Evolutionary conservation across 306 rosid genomes (phyloP), one percentile per base, ranked within the genome.

Genomic region (Betula pendula): DNA sequence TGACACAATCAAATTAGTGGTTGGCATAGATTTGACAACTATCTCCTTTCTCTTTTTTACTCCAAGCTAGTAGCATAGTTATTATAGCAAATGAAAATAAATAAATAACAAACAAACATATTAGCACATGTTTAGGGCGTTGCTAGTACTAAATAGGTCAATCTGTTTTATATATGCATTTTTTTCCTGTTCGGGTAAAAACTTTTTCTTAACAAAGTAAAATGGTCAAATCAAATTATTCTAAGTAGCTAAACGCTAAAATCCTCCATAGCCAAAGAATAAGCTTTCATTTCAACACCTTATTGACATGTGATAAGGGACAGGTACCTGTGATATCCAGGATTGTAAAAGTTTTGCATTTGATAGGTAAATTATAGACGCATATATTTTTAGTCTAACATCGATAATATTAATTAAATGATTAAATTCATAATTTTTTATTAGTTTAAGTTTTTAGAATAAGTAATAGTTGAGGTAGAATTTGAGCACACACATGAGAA

Each of bases 11-110:
- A 65, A 58, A 71, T 63, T 76, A 40, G 74, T 81, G 20, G 81
- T 63, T 76, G 85, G 85, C 71, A 58, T 27, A 58, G 79, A 77
- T 68, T 82, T 77, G 79, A 82, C 76, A 56, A 73, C 42, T 70
- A 17, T 38, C 66, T 42, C 33, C 6, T 59, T 38, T 47, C 42
- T 38, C 42, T 2, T 35, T 35, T 74, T 22, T 12, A 12, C 24
- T 27, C 67, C 17, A 29, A 27, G n/a, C n/a, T n/a, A n/a, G 31
- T 59, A 59, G 12, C 33, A 55, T 22, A 22, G 42, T 38, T 38
- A 38, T 38, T 38, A 0, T 38, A 38, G 42, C 6, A 38, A 38
- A 38, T 38, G 29, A 8, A 14, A 60, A 13, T 60, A 13, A 60
- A 27, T 31, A 5, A 38, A 9, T 60, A 60, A 16, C 40, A 31